phyloP scores from a whole-genome alignment of 1,139 yeast species.

The Zygosaccharomyces pseudobailii region DNA sequence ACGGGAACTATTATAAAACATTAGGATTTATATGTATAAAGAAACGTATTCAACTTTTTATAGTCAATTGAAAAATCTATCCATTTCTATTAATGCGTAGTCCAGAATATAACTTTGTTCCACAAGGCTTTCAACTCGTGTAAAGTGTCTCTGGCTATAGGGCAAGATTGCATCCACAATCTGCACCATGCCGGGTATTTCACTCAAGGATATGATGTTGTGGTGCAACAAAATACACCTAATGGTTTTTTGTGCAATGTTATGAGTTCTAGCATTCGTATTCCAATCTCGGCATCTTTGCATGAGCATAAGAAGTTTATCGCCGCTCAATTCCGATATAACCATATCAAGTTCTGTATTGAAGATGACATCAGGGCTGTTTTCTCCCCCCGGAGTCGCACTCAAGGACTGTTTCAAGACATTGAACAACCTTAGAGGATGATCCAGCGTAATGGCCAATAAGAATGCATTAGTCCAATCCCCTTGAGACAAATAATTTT shows the following conservation, averaged over 20 bases:
- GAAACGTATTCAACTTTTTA: neutral
- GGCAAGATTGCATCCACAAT: conserved; percentile 74
- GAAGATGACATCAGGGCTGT: conserved; percentile 44
- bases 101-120: conserved; percentile 85
- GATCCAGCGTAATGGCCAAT: conserved; percentile 77
- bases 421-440: conserved; percentile 76
- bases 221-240: conserved; percentile 56
- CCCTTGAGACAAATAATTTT: conserved; percentile 61
- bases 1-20: neutral
- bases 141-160: conserved; percentile 79
- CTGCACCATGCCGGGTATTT: conserved; percentile 62
- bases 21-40: neutral
- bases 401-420: conserved; percentile 55
- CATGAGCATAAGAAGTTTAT: conserved; percentile 57
- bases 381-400: conserved; percentile 9
- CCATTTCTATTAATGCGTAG: conserved; percentile 78
- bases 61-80: conserved; percentile 35
- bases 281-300: conserved; percentile 92
- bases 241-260: conserved; percentile 72
- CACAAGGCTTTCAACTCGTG: conserved; percentile 68
- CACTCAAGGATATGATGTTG: conserved; percentile 51
- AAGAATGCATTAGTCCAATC: conserved; percentile 89
- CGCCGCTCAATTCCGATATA: conserved; percentile 53
- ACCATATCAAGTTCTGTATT: conserved; percentile 60
- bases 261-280: conserved; percentile 76